Percentiles rank a stretch among this genome's conserved stretches.
Evolutionary conservation across 1,139 yeast genomes (phyloP).

Genomic region (Diutina scorzettiae): DNA sequence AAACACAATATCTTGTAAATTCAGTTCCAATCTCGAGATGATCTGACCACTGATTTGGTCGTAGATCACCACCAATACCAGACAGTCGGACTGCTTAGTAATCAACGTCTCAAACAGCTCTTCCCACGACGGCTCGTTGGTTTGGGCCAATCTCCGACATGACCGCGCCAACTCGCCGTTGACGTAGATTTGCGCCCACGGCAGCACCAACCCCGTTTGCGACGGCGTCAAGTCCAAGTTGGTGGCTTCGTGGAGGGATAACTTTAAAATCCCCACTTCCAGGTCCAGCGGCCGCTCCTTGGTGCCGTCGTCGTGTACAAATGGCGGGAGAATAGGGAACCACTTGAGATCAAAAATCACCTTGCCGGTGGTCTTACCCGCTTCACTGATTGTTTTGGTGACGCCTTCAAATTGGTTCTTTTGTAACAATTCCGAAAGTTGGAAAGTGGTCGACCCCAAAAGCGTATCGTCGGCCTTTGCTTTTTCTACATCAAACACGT

Average conservation of each 20-base stretch:
- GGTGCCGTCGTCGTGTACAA: conserved; percentile 37
- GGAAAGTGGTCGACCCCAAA: conserved; percentile 45
- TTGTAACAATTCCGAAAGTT: conserved; percentile 49
- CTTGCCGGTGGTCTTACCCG: conserved; percentile 49
- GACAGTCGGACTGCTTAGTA: conserved; percentile 45
- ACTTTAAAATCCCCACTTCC: conserved; percentile 60
- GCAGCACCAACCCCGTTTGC: conserved; percentile 57
- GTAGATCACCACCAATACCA: conserved; percentile 41
- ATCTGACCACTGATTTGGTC: conserved; percentile 39
- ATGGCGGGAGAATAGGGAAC: conserved; percentile 44
- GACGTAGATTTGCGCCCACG: conserved; percentile 54
- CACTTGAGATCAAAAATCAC: conserved; percentile 52
- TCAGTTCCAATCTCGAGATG: conserved; percentile 43
- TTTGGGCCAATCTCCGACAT: conserved; percentile 50
- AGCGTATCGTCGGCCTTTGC: conserved; percentile 37
- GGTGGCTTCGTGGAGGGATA: conserved; percentile 61
- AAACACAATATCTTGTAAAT: conserved; percentile 42
- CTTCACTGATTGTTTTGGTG: conserved; percentile 26
- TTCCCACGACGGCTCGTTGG: conserved; percentile 65
- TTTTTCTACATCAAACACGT: conserved; percentile 37
- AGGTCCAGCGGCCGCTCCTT: conserved; percentile 38
- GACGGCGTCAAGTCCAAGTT: conserved; percentile 55
- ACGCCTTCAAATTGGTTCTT: conserved; percentile 25
- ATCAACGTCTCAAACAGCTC: conserved; percentile 49
- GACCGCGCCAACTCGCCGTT: conserved; percentile 41